Evolutionary conservation across 2,329 filamentous ascomycete species (phyloP), one percentile per base, ranked within the genome.

Genomic region (Fusarium cyanostomum): DNA sequence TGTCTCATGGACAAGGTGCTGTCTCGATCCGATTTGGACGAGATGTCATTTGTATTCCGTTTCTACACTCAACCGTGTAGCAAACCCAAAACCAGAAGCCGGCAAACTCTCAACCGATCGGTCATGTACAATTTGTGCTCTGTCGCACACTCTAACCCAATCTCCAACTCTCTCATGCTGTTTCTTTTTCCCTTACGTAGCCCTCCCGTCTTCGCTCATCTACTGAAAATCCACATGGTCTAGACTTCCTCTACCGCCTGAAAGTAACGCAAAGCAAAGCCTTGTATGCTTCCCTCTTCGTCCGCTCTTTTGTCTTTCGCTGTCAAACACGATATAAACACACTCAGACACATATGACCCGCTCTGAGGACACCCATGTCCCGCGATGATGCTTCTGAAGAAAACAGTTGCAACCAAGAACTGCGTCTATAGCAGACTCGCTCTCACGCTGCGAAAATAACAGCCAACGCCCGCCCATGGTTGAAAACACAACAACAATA

Each of bases 401-500:
- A 39, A 42, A 49, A 42, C 24, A 24, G 27, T 59, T 42, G 43
- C 54, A 64, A 21, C 21, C 6, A 21, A 41, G 18, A 31, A 37
- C 52, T 57, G 38, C 39, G 42, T 46, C 21, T 34, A 38, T 53
- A 60, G 31, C 41, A 44, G 39, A 56, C 21, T 11, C 21, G 4
- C 5, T 21, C n/a, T 27, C 35, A 61, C 46, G 45, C 34, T 48
- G 55, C 49, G 21, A 18, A 26, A n/a, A 52, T 18, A 60, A 44
- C 38, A 46, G 30, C 41, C 46, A 66, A 67, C 63, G 63, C 63
- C 63, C 59, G 15, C 27, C 59, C 26, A 66, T 61, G 59, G 41
- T 53, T 55, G 43, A 50, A n/a, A 53, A 58, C 13, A 46, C 21
- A 53, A 10, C 50, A 52, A 49, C 28, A 45, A 31, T 27, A 50